phyloP scores from a whole-genome alignment of 305 asterid genomes.

The Fraxinus dipetala region DNA sequence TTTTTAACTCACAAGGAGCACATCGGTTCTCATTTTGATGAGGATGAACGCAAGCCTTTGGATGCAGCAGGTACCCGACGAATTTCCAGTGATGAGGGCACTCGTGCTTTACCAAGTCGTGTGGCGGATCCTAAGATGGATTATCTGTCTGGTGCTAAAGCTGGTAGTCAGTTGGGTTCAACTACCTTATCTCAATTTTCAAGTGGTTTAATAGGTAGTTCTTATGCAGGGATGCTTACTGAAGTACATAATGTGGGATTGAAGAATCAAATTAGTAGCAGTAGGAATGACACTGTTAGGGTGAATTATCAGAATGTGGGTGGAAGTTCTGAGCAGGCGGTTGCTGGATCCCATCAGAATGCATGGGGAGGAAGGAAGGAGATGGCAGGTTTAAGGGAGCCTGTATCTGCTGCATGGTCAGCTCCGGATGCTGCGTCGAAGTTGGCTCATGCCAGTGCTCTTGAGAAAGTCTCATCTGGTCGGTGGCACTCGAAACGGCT shows the following conservation, averaged over 20 bases:
- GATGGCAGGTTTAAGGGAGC: constrained; percentile 44
- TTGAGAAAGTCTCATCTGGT: constrained; percentile 83
- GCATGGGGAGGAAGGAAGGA: constrained; percentile 89
- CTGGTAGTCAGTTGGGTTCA: constrained; percentile 39
- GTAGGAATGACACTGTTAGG: constrained; percentile 40
- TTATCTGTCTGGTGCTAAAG: constrained; percentile 38
- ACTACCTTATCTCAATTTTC: constrained; percentile 46
- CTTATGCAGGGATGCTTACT: constrained; percentile 52
- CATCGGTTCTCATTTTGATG: constrained; percentile 82
- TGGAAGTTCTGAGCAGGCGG: constrained; percentile 44
- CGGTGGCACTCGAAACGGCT: constrained; percentile 79
- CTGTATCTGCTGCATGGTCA: constrained; percentile 59
- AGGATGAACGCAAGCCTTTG: constrained; percentile 90
- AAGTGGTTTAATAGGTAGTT: constrained; percentile 39
- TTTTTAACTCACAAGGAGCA: constrained; percentile 47
- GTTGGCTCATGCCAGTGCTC: constrained; percentile 90
- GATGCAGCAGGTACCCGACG: constrained; percentile 82
- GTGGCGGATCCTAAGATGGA: constrained; percentile 44
- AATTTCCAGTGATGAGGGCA: constrained; percentile 61
- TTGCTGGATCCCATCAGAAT: constrained; percentile 59
- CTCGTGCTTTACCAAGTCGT: constrained; percentile 41
- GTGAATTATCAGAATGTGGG: constrained; percentile 43
- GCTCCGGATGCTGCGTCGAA: constrained; percentile 70
- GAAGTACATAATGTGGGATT: constrained; percentile 48
- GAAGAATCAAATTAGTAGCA: constrained; percentile 34